Evolutionary conservation across 2,329 filamentous ascomycete genomes (phyloP).

Genomic region (Chrysosporium keratinophilum): DNA sequence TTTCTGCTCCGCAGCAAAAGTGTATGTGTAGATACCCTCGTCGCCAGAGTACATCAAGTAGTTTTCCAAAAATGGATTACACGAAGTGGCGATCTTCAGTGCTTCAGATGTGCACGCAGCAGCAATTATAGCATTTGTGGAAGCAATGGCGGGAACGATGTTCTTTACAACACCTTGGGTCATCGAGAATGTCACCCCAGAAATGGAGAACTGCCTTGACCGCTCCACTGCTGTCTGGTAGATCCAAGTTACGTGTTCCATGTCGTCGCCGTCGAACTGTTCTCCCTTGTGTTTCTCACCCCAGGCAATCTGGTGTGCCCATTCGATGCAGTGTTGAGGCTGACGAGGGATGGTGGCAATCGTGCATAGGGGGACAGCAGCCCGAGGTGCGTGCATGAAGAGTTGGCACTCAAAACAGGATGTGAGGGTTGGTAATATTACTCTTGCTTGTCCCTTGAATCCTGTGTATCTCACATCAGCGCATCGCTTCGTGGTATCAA

Average conservation of each 20-base stretch:
- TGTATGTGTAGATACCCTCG: slow-evolving; percentile 92
- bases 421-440: slow-evolving; percentile 82
- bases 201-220: slow-evolving; percentile 78
- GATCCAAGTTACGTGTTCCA: slow-evolving; percentile 95
- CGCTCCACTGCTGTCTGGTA: slow-evolving; percentile 73
- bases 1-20: slow-evolving; percentile 89
- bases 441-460: slow-evolving; percentile 92
- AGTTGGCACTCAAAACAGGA: slow-evolving; percentile 97
- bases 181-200: slow-evolving; percentile 86
- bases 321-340: slow-evolving; percentile 96
- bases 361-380: slow-evolving; percentile 93
- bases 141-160: slow-evolving; percentile 96
- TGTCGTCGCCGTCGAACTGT: slow-evolving; percentile 84
- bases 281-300: slow-evolving; percentile 75
- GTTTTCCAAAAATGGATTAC: slow-evolving; percentile 74
- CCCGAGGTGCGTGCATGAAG: slow-evolving; percentile 95
- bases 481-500: not conserved
- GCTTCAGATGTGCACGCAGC: slow-evolving; percentile 95
- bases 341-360: slow-evolving; percentile 93
- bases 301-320: slow-evolving; percentile 98
- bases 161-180: slow-evolving; percentile 98
- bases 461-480: slow-evolving; percentile 38
- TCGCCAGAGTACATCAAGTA: slow-evolving; percentile 99
- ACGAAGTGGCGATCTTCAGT: slow-evolving; percentile 78
- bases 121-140: slow-evolving; percentile 92